These are phyloP conservation scores for Sclerotinia minor DNA, from an alignment of 2,329 filamentous ascomycete species.

Conservation along the genomic window DNA sequence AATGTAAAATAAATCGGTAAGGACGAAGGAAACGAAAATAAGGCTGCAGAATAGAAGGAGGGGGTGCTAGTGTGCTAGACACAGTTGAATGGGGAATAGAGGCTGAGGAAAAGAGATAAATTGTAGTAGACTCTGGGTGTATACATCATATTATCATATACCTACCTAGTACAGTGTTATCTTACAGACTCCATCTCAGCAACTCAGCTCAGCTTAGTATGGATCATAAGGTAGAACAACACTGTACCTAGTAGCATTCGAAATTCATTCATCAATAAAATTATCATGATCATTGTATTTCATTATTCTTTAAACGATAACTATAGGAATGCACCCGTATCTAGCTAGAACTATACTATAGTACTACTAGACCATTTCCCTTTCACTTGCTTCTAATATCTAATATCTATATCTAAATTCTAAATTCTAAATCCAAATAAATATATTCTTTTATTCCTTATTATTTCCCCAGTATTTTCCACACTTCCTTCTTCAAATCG, in stretches of 20 bases:
- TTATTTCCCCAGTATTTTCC: neutral
- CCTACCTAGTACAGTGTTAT: too few species aligned
- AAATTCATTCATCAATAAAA: neutral
- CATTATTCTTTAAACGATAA: neutral
- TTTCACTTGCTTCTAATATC: neutral
- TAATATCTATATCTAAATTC: too few species aligned
- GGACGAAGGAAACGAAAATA: neutral
- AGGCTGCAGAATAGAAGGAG: neutral
- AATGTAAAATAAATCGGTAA: neutral
- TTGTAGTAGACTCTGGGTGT: neutral
- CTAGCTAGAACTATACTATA: too few species aligned
- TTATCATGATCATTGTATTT: neutral
- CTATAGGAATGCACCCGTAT: neutral
- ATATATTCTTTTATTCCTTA: neutral
- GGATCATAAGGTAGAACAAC: neutral
- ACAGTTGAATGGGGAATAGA: neutral
- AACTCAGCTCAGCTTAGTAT: too few species aligned
- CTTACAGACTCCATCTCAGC: too few species aligned
- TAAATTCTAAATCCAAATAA: neutral
- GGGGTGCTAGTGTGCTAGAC: neutral
- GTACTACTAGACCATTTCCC: neutral
- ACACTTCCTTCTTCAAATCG: neutral
- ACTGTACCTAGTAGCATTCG: neutral
- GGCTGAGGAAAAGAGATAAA: neutral
- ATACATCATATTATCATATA: too few species aligned